These are phyloP conservation scores for Ceriops tagal DNA, from an alignment of 345 rosid genomes.

Conservation along the genomic window DNA sequence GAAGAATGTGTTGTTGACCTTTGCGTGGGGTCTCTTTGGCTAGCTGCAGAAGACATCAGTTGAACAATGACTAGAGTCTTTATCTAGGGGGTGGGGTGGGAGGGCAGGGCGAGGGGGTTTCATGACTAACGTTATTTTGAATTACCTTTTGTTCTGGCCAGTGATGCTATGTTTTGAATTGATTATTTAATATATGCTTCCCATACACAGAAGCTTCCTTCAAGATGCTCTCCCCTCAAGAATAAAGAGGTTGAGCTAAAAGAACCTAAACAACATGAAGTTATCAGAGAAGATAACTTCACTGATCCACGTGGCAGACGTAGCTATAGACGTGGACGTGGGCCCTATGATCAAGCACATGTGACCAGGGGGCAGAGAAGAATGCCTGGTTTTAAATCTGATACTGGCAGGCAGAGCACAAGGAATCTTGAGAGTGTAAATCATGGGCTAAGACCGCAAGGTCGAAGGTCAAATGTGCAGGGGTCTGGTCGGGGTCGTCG, in stretches of 20 bases:
- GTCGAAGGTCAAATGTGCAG: constrained; percentile 39
- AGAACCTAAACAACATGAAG: constrained; percentile 38
- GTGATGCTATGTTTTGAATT: neutral
- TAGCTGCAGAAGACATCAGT: neutral
- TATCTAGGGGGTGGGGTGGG: neutral
- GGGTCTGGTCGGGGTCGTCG: constrained; percentile 67
- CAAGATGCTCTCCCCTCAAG: constrained; percentile 40
- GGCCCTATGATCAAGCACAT: constrained; percentile 48
- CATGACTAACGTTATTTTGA: no score
- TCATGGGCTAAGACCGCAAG: constrained; percentile 41
- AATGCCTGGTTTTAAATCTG: constrained; percentile 38
- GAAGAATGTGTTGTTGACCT: neutral
- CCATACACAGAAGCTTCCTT: constrained; percentile 54
- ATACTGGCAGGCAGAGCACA: constrained; percentile 35
- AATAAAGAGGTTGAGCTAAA: constrained; percentile 42
- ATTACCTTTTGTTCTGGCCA: neutral
- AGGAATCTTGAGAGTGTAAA: constrained; percentile 37
- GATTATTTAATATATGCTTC: constrained; percentile 8
- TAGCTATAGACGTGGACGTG: constrained; percentile 56
- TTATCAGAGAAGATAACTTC: constrained; percentile 35
- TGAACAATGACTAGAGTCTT: no score
- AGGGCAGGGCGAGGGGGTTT: neutral
- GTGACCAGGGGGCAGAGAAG: constrained; percentile 48
- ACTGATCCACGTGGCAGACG: constrained; percentile 37
- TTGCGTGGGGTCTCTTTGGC: neutral